Evolutionary conservation across 2,329 filamentous ascomycete species (phyloP), one percentile per base, ranked within the genome.

Genomic region (Chaetomium sp.): DNA sequence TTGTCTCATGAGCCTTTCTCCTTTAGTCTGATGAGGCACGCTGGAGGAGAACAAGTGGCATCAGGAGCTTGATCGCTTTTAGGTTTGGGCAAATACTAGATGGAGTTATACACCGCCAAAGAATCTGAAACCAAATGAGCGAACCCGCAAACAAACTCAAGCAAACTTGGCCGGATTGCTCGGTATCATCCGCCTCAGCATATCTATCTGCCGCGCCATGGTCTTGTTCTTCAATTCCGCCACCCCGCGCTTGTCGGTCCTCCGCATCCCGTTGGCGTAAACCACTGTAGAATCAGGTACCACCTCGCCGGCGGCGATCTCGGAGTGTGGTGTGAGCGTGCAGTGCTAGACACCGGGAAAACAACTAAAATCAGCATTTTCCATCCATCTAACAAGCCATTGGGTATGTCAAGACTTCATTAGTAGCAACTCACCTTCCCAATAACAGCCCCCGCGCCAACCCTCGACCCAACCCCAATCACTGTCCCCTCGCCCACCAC

Each of bases 271-370:
- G 55, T 81, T 79, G 0, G 86, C 85, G 69, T 82, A 90, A 27
- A 90, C 73, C 5, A 91, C 86, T 0, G 83, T 86, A 67, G 80
- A 83, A 57, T 89, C 86, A 0, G 80, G 80, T 0, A 91, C 66
- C 9, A 74, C 71, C 36, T 82, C 79, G 0, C 80, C 79, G 8
- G 82, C 79, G 0, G 72, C 69, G 43, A 91, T 73, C 33, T 77
- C 74, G 32, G 80, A 85, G 57, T 81, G 76, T 0, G 87, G 79
- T 6, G 87, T 85, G 51, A 91, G 76, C 27, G 86, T 89, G 64
- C 86, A 87, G 67, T 89, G 81, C 77, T 86, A 70, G 19, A 27
- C 19, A 27, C 19, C 19, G 3, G 19, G 19, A 27, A 27, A 2
- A 27, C 19, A 27, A 27, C 19, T 27, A 27, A 27, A 27, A 27